Evolutionary conservation across 495 filamentous ascomycete species (phyloP).

Genomic region (Penicillium arizonense): DNA sequence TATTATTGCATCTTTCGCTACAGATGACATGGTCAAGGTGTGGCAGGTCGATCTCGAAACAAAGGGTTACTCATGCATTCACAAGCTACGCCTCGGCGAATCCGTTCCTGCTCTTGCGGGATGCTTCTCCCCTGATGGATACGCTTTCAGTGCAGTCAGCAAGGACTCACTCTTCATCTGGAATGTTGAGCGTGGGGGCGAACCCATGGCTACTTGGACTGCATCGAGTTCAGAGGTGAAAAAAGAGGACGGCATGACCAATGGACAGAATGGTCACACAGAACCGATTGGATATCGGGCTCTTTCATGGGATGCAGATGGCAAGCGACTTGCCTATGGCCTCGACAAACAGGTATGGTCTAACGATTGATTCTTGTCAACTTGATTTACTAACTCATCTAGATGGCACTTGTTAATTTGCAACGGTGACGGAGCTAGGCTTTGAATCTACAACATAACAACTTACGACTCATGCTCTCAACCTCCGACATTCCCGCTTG

Average conservation of each 20-base stretch:
- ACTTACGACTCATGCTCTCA: conserved; percentile 8
- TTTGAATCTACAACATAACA: conserved; percentile 1
- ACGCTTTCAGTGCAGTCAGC: conserved; percentile 66
- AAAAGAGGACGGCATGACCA: conserved; percentile 31
- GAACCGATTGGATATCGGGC: conserved; percentile 43
- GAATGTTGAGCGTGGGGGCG: conserved; percentile 66
- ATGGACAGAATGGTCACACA: conserved; percentile 41
- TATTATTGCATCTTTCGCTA: conserved; percentile 44
- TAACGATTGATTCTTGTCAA: conserved; percentile 10
- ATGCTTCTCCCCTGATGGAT: conserved; percentile 71
- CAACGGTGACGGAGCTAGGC: conserved; percentile 34
- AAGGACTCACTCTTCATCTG: conserved; percentile 65
- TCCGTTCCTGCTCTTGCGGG: conserved; percentile 57
- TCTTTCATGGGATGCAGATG: conserved; percentile 74
- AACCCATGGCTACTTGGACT: conserved; percentile 65
- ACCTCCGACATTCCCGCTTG: conserved; percentile 2
- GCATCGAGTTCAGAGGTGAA: conserved; percentile 25
- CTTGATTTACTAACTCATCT: not conserved
- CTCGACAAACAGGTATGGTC: conserved; percentile 63
- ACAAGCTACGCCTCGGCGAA: conserved; percentile 41
- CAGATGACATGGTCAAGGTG: conserved; percentile 64
- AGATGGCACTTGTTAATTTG: conserved; percentile 47
- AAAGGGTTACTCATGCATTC: conserved; percentile 57
- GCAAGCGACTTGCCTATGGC: conserved; percentile 71
- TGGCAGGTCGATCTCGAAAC: conserved; percentile 65